Evolutionary conservation across 2,329 filamentous ascomycete species (phyloP).

Genomic region (Hymenoscyphus salicellus): DNA sequence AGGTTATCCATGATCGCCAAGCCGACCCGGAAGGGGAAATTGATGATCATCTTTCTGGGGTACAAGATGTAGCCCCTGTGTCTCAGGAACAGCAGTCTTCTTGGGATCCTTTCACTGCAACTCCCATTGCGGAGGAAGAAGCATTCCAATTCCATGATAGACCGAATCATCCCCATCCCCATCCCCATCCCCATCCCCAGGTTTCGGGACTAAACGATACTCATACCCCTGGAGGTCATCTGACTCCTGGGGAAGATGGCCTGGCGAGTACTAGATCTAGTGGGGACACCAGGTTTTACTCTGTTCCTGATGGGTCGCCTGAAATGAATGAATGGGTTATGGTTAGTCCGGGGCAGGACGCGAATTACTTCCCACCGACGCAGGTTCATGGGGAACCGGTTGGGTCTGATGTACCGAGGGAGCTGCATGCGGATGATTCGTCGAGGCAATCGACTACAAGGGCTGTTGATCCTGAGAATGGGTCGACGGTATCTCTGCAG

Average conservation of each 20-base stretch:
- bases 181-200: background rate
- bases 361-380: background rate
- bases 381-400: background rate
- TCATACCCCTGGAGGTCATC: background rate
- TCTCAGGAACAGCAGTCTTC: slow-evolving; percentile 37
- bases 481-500: background rate
- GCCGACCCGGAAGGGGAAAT: slow-evolving; percentile 19
- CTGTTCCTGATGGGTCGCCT: slow-evolving; percentile 9
- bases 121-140: slow-evolving; percentile 41
- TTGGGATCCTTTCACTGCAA: slow-evolving; percentile 38
- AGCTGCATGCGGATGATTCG: background rate
- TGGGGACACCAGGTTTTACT: slow-evolving; percentile 28
- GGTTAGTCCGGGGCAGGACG: slow-evolving; percentile 10
- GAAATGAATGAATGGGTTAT: slow-evolving; percentile 28
- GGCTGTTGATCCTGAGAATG: background rate
- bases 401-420: background rate
- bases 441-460: background rate
- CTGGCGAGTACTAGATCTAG: slow-evolving; percentile 24
- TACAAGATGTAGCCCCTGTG: slow-evolving; percentile 31
- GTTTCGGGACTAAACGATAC: background rate
- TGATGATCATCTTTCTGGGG: slow-evolving; percentile 19
- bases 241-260: background rate
- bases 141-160: slow-evolving; percentile 33
- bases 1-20: slow-evolving; percentile 12
- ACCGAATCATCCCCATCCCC: background rate